Evolutionary conservation across 495 filamentous ascomycete genomes (phyloP).

Genomic region (Cladorrhinum samala): DNA sequence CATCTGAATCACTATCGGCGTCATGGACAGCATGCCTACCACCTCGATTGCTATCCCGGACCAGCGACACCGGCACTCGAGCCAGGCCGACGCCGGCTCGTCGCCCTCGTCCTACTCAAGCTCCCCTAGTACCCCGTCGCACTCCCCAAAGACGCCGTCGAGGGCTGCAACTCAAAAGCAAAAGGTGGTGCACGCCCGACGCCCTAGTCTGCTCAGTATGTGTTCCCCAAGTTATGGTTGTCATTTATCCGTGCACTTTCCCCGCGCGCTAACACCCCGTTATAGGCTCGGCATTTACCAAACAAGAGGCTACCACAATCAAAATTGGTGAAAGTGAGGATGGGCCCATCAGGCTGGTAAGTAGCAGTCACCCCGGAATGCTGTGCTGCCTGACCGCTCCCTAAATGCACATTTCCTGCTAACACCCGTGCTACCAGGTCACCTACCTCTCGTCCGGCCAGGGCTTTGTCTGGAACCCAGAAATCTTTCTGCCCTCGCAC

Average conservation of each 20-base stretch:
- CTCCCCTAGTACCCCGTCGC: constrained; percentile 42
- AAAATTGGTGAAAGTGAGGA: constrained; percentile 60
- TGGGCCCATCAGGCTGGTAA: constrained; percentile 56
- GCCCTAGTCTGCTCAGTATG: constrained; percentile 51
- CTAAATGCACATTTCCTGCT: constrained; percentile 1
- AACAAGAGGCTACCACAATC: constrained; percentile 62
- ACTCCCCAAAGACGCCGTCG: constrained; percentile 28
- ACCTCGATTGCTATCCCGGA: constrained; percentile 49
- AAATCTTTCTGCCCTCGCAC: constrained; percentile 54
- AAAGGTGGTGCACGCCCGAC: constrained; percentile 43
- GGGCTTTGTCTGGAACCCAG: constrained; percentile 68
- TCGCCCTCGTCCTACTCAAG: constrained; percentile 48
- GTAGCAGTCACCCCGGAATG: constrained; percentile 14
- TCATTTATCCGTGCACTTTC: background rate
- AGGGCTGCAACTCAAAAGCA: constrained; percentile 30
- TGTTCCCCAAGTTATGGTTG: background rate
- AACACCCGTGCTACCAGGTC: constrained; percentile 41
- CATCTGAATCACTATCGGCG: background rate
- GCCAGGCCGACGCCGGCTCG: constrained; percentile 37
- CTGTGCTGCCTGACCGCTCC: background rate
- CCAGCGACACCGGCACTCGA: constrained; percentile 29
- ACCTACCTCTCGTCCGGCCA: constrained; percentile 63
- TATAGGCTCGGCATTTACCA: constrained; percentile 54
- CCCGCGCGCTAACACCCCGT: constrained; percentile 13
- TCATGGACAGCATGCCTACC: constrained; percentile 37